Conservation (phyloP, 1,284 basidiomycete species). For the Leccinum pallidistipes region DNA sequence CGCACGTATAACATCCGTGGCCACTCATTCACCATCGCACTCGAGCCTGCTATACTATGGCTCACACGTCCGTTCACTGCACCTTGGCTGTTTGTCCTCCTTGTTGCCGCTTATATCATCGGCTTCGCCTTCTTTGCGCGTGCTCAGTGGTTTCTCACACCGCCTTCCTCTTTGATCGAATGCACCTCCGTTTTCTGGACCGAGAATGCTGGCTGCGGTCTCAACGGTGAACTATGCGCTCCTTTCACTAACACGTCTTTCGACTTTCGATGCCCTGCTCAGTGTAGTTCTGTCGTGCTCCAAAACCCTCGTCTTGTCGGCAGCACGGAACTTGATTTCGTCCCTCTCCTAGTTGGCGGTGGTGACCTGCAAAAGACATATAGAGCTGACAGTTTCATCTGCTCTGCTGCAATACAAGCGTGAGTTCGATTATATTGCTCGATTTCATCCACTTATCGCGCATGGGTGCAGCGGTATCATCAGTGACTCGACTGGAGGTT, state of each 20-base stretch:
- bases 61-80: slow-evolving; percentile 51
- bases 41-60: slow-evolving; percentile 55
- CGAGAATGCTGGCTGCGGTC: slow-evolving; percentile 71
- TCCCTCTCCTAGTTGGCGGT: slow-evolving; percentile 82
- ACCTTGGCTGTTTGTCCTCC: slow-evolving; percentile 54
- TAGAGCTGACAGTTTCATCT: slow-evolving; percentile 84
- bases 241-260: slow-evolving; percentile 66
- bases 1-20: slow-evolving; percentile 43
- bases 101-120: slow-evolving; percentile 67
- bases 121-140: slow-evolving; percentile 70
- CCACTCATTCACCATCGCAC: slow-evolving; percentile 40
- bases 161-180: slow-evolving; percentile 57
- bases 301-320: slow-evolving; percentile 82
- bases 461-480: slow-evolving; percentile 58
- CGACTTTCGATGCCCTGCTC: slow-evolving; percentile 82
- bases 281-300: slow-evolving; percentile 66
- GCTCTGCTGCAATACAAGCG: slow-evolving; percentile 84
- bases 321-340: slow-evolving; percentile 59
- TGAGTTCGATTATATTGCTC: slow-evolving; percentile 38
- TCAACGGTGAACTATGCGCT: slow-evolving; percentile 66
- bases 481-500: slow-evolving; percentile 69
- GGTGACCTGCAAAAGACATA: slow-evolving; percentile 71
- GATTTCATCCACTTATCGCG: slow-evolving; percentile 3
- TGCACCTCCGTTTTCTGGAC: slow-evolving; percentile 76
- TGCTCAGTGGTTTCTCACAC: slow-evolving; percentile 71